phyloP scores from a whole-genome alignment of 257 asterid species.

The Prunella vulgaris region DNA sequence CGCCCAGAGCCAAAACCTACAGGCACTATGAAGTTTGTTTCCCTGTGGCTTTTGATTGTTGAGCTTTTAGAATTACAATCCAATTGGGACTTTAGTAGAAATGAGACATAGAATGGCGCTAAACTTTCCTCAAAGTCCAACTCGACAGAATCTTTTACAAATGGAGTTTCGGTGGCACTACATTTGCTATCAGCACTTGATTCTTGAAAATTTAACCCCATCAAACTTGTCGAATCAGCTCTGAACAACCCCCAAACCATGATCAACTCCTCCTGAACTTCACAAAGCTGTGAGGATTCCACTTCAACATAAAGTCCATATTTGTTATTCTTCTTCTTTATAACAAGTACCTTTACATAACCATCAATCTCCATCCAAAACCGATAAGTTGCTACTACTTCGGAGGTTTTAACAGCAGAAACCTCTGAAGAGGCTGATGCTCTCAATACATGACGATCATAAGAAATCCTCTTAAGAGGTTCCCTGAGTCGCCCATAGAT shows the following conservation, averaged over 20 bases:
- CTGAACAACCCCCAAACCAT: slow-evolving; percentile 76
- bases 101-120: slow-evolving; percentile 68
- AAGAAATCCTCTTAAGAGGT: slow-evolving; percentile 22
- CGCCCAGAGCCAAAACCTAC: slow-evolving; percentile 81
- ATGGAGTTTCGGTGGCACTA: slow-evolving; percentile 46
- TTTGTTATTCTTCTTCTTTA: slow-evolving; percentile 33
- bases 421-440: slow-evolving; percentile 42
- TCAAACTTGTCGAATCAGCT: slow-evolving; percentile 46
- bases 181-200: slow-evolving; percentile 26
- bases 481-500: slow-evolving; percentile 11
- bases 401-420: slow-evolving; percentile 36
- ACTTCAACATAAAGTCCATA: slow-evolving; percentile 50
- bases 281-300: slow-evolving; percentile 32
- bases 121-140: slow-evolving; percentile 58
- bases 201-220: slow-evolving; percentile 42
- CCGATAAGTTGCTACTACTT: slow-evolving; percentile 41
- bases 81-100: slow-evolving; percentile 44
- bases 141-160: slow-evolving; percentile 48
- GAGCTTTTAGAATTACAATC: slow-evolving; percentile 24
- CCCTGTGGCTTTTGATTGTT: slow-evolving; percentile 65
- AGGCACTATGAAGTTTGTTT: slow-evolving; percentile 68
- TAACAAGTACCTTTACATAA: slow-evolving; percentile 56
- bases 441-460: slow-evolving; percentile 28
- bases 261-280: slow-evolving; percentile 31
- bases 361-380: slow-evolving; percentile 69